Base-by-base conservation (phyloP, 805 yeast genomes). In the Wickerhamomyces rabaulensis region DNA sequence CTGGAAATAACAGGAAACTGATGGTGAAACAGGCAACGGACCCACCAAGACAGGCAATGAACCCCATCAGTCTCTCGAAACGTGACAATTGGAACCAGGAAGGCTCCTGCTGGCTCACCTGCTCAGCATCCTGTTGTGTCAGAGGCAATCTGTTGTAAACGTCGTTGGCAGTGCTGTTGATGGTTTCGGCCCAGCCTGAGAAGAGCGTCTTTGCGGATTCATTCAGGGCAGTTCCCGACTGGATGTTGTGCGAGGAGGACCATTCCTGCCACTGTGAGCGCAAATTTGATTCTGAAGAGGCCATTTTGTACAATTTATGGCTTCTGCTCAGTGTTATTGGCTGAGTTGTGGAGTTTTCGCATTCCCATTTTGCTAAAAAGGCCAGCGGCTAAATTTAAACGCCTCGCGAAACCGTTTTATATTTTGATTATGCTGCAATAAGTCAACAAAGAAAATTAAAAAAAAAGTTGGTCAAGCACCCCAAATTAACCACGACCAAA, bases 1-100 rank as follows among this genome's bases (percentile, higher is more conserved):
- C 90, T 0, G 99, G 99, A 64, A 94, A 83, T 57, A 92, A 67
- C 41, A 89, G 79, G 52, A 92, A 78, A 53, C 97, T 87, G 23
- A 92, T 65, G 12, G 82, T 75, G 65, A 92, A 94, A 60, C 97
- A 89, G 2, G 84, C 79, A n/a, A 76, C 67, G 0, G 97, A 78
- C 0, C 91, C 94, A 0, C 78, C 72, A 4, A 94, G 68, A 56
- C 95, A 87, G 45, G 85, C 78, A 19, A 81, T 76, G 59, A 94
- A 92, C 5, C 92, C 82, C 23, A 88, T 62, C 23, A 90, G 67
- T 44, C 96, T 70, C 61, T 94, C 99, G 63, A 91, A 79, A 49
- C 95, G 70, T 10, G 94, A 79, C 35, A 86, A 47, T 47, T 70
- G 72, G 58, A 85, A 86, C 95, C 95, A 87, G 20, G 80, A 66